Evolutionary conservation across 1,284 basidiomycete species (phyloP).

Genomic region (Chalciporus sp.): DNA sequence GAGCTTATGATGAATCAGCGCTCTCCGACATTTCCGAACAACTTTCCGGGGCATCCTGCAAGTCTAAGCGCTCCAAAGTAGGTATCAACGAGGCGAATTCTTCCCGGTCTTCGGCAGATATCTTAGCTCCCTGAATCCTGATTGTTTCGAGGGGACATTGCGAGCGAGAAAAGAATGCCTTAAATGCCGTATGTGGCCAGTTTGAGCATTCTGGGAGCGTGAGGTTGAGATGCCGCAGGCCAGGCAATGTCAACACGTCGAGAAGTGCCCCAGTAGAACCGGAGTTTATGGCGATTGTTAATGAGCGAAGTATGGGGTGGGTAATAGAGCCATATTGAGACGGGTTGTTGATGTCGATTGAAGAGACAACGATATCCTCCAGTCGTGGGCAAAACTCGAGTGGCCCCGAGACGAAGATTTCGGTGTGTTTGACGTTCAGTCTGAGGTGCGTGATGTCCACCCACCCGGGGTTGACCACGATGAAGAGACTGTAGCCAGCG

Average conservation of each 20-base stretch:
- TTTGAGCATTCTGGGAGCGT: constrained; percentile 11
- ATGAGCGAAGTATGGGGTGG: not conserved
- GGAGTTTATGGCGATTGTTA: not conserved
- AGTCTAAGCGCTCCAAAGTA: constrained; percentile 19
- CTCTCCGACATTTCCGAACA: too few species aligned
- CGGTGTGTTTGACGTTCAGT: not conserved
- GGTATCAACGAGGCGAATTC: constrained; percentile 18
- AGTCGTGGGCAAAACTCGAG: not conserved
- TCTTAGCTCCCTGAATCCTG: constrained; percentile 8
- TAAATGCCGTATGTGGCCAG: constrained; percentile 17
- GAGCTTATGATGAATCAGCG: too few species aligned
- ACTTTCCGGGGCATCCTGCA: not conserved
- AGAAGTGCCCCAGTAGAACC: constrained; percentile 12
- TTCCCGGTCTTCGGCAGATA: constrained; percentile 7
- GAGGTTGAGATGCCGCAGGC: constrained; percentile 13
- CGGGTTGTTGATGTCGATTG: not conserved
- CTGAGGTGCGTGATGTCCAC: not conserved
- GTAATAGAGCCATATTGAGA: not conserved
- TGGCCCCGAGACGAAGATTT: not conserved
- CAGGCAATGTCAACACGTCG: constrained; percentile 14
- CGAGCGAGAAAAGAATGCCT: constrained; percentile 17
- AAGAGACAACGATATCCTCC: not conserved
- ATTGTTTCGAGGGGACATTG: constrained; percentile 23
- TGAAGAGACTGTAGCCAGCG: not conserved
- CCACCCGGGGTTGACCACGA: not conserved